phyloP scores from a whole-genome alignment of 176 grass and related monocot genomes.

The Oryza rufipogon region DNA sequence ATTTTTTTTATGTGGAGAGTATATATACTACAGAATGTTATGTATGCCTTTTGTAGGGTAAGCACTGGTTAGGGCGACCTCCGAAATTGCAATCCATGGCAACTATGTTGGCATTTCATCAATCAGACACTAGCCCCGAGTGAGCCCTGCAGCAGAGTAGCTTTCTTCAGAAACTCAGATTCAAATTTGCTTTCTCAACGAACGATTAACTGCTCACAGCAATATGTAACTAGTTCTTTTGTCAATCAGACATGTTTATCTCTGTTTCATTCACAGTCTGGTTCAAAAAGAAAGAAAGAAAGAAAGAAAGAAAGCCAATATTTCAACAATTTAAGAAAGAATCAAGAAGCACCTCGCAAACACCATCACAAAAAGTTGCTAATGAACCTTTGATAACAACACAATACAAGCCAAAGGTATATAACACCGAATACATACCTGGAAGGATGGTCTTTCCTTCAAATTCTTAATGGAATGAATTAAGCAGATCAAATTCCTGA shows the following conservation, averaged over 20 bases:
- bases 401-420: neutral
- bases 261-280: conserved; percentile 14
- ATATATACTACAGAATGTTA: neutral
- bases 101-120: neutral
- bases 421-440: conserved; percentile 33
- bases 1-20: neutral
- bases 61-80: neutral
- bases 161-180: conserved; percentile 4
- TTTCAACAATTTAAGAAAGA: conserved; percentile 25
- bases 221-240: conserved; percentile 22
- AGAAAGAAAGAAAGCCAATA: neutral
- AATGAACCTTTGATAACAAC: neutral
- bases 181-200: conserved; percentile 3
- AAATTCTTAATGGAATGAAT: conserved; percentile 24
- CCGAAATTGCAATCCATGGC: conserved; percentile 17
- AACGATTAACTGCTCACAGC: conserved; percentile 7
- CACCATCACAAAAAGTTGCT: neutral
- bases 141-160: conserved; percentile 18
- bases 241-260: neutral
- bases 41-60: conserved; percentile 23
- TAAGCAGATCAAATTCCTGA: conserved; percentile 27
- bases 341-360: neutral
- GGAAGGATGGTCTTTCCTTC: conserved; percentile 24
- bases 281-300: neutral
- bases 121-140: neutral